phyloP scores from a whole-genome alignment of 345 rosid genomes.

The Chamaenerion angustifolium region DNA sequence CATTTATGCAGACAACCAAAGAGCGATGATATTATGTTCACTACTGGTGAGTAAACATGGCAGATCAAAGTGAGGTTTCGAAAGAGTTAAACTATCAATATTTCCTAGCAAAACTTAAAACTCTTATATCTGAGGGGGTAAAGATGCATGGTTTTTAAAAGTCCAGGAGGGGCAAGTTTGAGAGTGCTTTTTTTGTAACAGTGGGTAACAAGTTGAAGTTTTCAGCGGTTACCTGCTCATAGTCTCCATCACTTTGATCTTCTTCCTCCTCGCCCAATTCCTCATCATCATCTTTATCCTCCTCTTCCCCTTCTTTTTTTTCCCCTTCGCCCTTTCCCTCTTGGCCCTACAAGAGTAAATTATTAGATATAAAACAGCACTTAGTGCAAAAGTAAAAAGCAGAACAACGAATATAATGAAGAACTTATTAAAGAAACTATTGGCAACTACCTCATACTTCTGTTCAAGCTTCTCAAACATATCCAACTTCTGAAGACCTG shows the following conservation, averaged over 20 bases:
- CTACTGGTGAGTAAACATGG: too few species aligned
- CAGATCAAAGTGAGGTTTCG: too few species aligned
- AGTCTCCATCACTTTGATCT: conserved; percentile 36
- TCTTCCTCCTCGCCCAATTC: conserved; percentile 20
- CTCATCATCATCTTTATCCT: conserved; percentile 23
- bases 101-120: too few species aligned
- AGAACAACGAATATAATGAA: background rate
- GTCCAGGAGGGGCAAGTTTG: too few species aligned
- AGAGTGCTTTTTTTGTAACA: too few species aligned
- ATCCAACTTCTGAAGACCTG: conserved; percentile 24
- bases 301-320: conserved; percentile 27
- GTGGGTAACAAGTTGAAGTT: background rate
- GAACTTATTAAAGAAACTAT: background rate
- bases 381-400: background rate
- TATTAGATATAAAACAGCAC: background rate
- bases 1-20: too few species aligned
- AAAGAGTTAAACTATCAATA: too few species aligned
- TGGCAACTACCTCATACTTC: conserved; percentile 20
- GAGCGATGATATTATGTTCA: too few species aligned
- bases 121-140: too few species aligned
- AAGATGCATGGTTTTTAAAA: too few species aligned
- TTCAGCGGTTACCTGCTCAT: conserved; percentile 27
- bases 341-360: conserved; percentile 15
- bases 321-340: conserved; percentile 27
- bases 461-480: conserved; percentile 31